These are phyloP conservation scores for Pisolithus thermaeus DNA, from an alignment of 1,284 basidiomycete genomes.

Conservation along the genomic window DNA sequence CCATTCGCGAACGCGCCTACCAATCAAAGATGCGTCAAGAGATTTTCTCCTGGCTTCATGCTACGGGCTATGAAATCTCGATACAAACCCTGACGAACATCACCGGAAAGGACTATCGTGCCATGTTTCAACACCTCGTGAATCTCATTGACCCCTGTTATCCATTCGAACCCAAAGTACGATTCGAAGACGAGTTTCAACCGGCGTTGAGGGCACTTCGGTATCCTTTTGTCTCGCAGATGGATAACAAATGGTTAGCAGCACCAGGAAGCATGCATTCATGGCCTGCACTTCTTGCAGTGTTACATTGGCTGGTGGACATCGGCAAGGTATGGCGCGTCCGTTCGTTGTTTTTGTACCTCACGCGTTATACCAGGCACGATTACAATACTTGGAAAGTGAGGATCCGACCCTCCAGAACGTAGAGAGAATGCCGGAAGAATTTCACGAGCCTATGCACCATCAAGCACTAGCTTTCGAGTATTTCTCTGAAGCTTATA, in stretches of 20 bases:
- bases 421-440: slow-evolving; percentile 52
- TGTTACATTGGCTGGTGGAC: slow-evolving; percentile 84
- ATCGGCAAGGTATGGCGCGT: slow-evolving; percentile 59
- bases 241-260: slow-evolving; percentile 79
- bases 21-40: slow-evolving; percentile 73
- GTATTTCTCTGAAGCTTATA: slow-evolving; percentile 67
- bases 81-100: slow-evolving; percentile 66
- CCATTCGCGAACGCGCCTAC: slow-evolving; percentile 66
- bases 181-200: slow-evolving; percentile 80
- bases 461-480: slow-evolving; percentile 73
- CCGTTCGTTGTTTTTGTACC: not conserved
- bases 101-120: slow-evolving; percentile 76
- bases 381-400: slow-evolving; percentile 52
- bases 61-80: slow-evolving; percentile 58
- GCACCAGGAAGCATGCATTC: slow-evolving; percentile 80
- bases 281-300: slow-evolving; percentile 78
- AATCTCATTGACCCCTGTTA: slow-evolving; percentile 65
- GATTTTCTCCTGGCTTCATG: slow-evolving; percentile 62
- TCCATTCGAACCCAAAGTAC: slow-evolving; percentile 47
- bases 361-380: slow-evolving; percentile 25
- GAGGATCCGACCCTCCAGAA: slow-evolving; percentile 63
- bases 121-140: slow-evolving; percentile 76
- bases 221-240: slow-evolving; percentile 70
- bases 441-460: slow-evolving; percentile 68
- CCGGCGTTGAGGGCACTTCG: slow-evolving; percentile 64